Evolutionary conservation across 2,329 filamentous ascomycete species (phyloP).

Genomic region (Colletotrichum eleusines): DNA sequence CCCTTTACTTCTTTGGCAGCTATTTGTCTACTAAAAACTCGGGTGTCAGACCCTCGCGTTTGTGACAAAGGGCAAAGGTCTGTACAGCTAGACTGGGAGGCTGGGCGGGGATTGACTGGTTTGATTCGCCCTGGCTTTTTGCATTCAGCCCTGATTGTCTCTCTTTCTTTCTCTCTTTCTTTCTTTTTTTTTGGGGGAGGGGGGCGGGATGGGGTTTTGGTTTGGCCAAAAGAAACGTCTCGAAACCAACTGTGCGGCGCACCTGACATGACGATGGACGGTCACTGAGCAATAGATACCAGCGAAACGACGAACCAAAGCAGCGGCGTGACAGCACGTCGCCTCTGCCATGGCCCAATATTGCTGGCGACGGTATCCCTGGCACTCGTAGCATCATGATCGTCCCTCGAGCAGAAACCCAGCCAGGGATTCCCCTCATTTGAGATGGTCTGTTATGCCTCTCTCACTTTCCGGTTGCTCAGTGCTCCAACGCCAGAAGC

Average conservation of each 20-base stretch:
- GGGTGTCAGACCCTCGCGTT: slow-evolving; percentile 26
- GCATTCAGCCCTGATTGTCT: slow-evolving; percentile 2
- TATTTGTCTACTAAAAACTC: slow-evolving; percentile 27
- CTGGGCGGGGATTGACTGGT: neutral
- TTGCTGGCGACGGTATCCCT: slow-evolving; percentile 30
- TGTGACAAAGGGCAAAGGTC: slow-evolving; percentile 28
- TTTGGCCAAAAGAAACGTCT: slow-evolving; percentile 5
- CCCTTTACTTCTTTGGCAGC: slow-evolving; percentile 2
- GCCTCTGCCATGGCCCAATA: slow-evolving; percentile 8
- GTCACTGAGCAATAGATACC: slow-evolving; percentile 1
- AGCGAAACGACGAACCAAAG: slow-evolving; percentile 28
- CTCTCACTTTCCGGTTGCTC: slow-evolving; percentile 23
- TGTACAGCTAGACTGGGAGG: neutral
- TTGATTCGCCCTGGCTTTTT: neutral
- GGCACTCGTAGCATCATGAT: slow-evolving; percentile 32
- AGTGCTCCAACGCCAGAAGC: slow-evolving; percentile 28
- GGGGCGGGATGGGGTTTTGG: too few species aligned
- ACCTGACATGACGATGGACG: neutral
- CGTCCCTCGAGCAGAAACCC: slow-evolving; percentile 30
- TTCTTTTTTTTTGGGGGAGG: neutral
- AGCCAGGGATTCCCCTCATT: slow-evolving; percentile 39
- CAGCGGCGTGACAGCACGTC: slow-evolving; percentile 23
- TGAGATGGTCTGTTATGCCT: slow-evolving; percentile 16
- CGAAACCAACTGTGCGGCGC: neutral
- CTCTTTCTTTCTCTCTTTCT: too few species aligned